Base-by-base conservation (phyloP, 495 filamentous ascomycete genomes). In the Staphylotrichum longicolle region DNA sequence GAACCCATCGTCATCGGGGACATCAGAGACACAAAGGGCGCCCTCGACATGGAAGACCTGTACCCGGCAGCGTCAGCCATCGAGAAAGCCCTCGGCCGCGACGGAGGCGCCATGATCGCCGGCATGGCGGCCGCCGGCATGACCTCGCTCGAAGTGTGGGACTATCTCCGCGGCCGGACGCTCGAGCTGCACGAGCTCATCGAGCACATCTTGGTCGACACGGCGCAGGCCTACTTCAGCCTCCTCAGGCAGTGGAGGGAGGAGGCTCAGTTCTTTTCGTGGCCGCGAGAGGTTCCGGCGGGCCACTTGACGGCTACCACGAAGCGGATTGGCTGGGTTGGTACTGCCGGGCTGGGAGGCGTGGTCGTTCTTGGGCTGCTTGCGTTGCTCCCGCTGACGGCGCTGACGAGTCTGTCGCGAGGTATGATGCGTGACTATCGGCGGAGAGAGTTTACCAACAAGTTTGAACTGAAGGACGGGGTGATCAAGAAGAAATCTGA, bases 141-240 rank as follows among this genome's bases (percentile, higher is more conserved):
- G 42, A 45, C 42, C 42, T 45, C 42, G 42, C 8, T 45, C 42
- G 42, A 45, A n/a, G 12, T 45, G 42, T 45, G 42, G 42, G 42
- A 45, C 4, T n/a, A 12, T n/a, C 10, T 45, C 42, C 42, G 12
- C 42, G 42, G 42, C 42, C 42, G 42, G 42, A 45, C 42, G 3
- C 42, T n/a, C 9, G 42, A n/a, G 4, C 42, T 45, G 9, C 8
- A n/a, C 42, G 42, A n/a, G 12, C 42, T 45, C 7, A n/a, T 45
- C 14, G 42, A 45, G 42, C 42, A 45, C 14, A n/a, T 45, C 4
- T n/a, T 45, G 42, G 42, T 45, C 42, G 42, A 45, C 42, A 45
- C 42, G 9, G 42, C 42, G 12, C 42, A 45, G 42, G 42, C 42
- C 5, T 45, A 45, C 42, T 45, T 45, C 12, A 45, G 42, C 42